Base-by-base conservation (phyloP, 2,329 filamentous ascomycete species). In the Colletotrichum orbiculare region DNA sequence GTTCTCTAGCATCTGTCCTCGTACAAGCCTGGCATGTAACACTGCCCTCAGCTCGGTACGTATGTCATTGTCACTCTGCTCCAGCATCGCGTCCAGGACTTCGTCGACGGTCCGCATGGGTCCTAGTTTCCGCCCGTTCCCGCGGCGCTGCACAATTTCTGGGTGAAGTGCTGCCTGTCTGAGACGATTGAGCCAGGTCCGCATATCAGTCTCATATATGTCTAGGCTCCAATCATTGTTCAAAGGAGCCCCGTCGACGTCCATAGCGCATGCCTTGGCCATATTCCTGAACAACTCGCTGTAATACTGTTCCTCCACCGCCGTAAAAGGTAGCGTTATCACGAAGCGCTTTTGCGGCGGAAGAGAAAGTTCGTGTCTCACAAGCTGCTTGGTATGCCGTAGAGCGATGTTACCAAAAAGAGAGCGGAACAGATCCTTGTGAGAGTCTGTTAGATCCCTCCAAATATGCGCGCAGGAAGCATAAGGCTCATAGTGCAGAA, bases 241-340 rank as follows among this genome's bases (percentile, higher is more conserved):
- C 1, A 87, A 66, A 0, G 93, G 92, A 2, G 79, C 80, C 0
- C 95, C 94, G 34, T 87, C 80, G 0, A 80, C 71, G 69, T 88
- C 83, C 7, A 98, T 76, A 2, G 87, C 89, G 67, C 89, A 91
- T 1, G 87, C 87, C 35, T 89, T 83, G 55, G 89, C 89, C 87
- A 97, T 93, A 67, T 92, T 83, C 52, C 88, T 85, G 73, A 95
- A 94, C 2, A 97, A 77, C 7, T 89, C 87, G 46, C 86, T 83
- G 72, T 98, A 98, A 72, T 97, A 89, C 73, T 97, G 93, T 73
- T 97, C 92, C 74, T 98, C 96, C 10, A 98, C 87, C 0, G 92
- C 88, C 0, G 91, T 96, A 72, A 98, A 97, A 0, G 96, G 93
- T 75, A 97, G 89, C 2, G 91, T 96, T 63, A 98, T 92, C 10